phyloP scores from a whole-genome alignment of 2,329 filamentous ascomycete species.

The Talaromyces verruculosus region DNA sequence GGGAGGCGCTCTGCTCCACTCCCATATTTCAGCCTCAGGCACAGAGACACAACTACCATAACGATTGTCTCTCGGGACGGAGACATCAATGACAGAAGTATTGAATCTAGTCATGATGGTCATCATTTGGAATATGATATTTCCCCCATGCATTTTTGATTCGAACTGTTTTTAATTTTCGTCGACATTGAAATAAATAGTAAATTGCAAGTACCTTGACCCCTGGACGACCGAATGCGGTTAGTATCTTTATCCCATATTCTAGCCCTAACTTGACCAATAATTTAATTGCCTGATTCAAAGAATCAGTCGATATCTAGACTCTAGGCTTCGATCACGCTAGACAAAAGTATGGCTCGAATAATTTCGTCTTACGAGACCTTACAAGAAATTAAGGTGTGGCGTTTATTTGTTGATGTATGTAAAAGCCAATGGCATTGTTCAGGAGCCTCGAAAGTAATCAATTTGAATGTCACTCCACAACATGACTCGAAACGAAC shows the following conservation, averaged over 20 bases:
- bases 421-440: neutral
- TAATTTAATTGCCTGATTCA: neutral
- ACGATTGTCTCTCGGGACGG: too few species aligned
- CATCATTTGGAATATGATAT: too few species aligned
- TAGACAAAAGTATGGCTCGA: neutral
- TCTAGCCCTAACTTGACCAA: slow-evolving; percentile 1
- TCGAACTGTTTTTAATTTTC: too few species aligned
- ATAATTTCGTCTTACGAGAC: neutral
- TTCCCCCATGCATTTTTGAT: too few species aligned
- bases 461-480: neutral
- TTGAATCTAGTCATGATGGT: too few species aligned
- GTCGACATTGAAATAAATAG: too few species aligned
- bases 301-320: neutral
- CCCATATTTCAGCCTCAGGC: slow-evolving; percentile 2
- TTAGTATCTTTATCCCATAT: neutral
- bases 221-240: neutral
- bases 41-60: neutral
- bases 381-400: neutral
- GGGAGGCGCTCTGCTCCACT: neutral
- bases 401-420: neutral
- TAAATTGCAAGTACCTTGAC: too few species aligned
- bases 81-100: too few species aligned
- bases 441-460: neutral
- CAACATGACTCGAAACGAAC: neutral
- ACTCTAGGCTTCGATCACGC: neutral